Percentiles rank a stretch among this genome's conserved stretches.
phyloP scores from a whole-genome alignment of 2,329 filamentous ascomycete genomes.

The Alternaria dauci region DNA sequence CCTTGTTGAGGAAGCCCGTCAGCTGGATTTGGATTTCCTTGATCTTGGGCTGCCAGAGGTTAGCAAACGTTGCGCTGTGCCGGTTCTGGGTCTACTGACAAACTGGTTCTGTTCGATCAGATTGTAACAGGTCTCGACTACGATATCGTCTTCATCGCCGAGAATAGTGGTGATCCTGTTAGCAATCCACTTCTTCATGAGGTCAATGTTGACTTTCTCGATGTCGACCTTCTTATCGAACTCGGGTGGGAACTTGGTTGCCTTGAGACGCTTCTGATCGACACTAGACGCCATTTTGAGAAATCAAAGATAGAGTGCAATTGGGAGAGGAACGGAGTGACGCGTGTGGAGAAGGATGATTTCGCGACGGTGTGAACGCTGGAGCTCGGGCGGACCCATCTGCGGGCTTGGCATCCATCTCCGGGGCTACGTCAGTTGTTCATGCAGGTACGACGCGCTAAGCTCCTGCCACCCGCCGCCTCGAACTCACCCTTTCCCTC shows the following conservation, averaged over 20 bases:
- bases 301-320: neutral
- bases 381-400: constrained; percentile 21
- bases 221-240: constrained; percentile 98
- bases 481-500: neutral
- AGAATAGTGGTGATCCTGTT: constrained; percentile 86
- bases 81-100: constrained; percentile 63
- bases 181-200: constrained; percentile 99
- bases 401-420: constrained; percentile 17
- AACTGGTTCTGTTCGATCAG: constrained; percentile 76
- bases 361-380: constrained; percentile 17
- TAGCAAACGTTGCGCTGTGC: constrained; percentile 14
- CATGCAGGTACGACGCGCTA: constrained; percentile 24
- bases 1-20: constrained; percentile 92
- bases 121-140: constrained; percentile 82
- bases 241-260: constrained; percentile 91
- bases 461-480: constrained; percentile 1
- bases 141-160: constrained; percentile 93
- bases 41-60: constrained; percentile 78
- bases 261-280: constrained; percentile 87
- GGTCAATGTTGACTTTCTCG: constrained; percentile 93
- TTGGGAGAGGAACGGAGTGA: constrained; percentile 7
- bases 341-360: constrained; percentile 8
- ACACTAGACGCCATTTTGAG: constrained; percentile 77
- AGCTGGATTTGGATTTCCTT: constrained; percentile 95
- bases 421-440: constrained; percentile 25